Conservation (phyloP, 345 rosid genomes). For the Populus ilicifolia region DNA sequence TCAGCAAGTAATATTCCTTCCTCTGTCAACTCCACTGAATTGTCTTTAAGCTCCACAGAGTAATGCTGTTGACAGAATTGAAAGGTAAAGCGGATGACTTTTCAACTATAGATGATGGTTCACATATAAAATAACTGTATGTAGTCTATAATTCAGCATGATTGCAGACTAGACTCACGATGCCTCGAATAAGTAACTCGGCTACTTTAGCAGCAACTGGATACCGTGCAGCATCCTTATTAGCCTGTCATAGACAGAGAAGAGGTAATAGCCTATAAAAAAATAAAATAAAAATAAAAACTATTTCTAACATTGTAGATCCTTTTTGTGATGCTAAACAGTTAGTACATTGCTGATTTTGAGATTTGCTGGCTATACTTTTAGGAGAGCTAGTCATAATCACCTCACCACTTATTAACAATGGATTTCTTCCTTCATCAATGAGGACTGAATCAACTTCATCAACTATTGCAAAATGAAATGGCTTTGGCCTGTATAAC, state of each 20-base stretch:
- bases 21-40: slow-evolving; percentile 94
- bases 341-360: background rate
- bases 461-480: slow-evolving; percentile 92
- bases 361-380: background rate
- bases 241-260: slow-evolving; percentile 55
- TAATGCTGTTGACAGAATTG: slow-evolving; percentile 60
- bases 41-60: slow-evolving; percentile 79
- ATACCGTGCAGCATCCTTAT: slow-evolving; percentile 84
- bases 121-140: background rate
- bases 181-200: slow-evolving; percentile 67
- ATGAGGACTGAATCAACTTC: slow-evolving; percentile 98
- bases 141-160: slow-evolving; percentile 8
- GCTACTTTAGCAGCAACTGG: slow-evolving; percentile 98
- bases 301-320: background rate
- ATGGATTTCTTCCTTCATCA: slow-evolving; percentile 96
- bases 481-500: slow-evolving; percentile 86
- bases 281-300: background rate
- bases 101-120: slow-evolving; percentile 3
- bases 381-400: slow-evolving; percentile 10
- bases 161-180: slow-evolving; percentile 45
- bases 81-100: slow-evolving; percentile 13
- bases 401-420: slow-evolving; percentile 97
- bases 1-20: slow-evolving; percentile 90
- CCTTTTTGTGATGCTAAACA: background rate
- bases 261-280: slow-evolving; percentile 10